phyloP scores from a whole-genome alignment of 805 yeast genomes.

The Cyberlindnera euphorbiae region DNA sequence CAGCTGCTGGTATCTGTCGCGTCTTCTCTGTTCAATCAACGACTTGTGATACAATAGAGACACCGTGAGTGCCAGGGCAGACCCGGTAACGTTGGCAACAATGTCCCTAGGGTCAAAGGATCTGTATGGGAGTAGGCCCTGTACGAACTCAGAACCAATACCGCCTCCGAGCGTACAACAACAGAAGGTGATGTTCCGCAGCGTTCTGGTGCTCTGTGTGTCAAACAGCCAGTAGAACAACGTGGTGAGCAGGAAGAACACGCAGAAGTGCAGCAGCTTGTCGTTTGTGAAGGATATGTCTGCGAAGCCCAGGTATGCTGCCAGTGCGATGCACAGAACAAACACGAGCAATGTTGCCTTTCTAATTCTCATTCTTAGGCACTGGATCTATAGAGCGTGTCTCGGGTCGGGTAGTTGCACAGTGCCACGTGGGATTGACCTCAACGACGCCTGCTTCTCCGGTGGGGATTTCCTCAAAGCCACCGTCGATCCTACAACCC shows the following conservation, averaged over 20 bases:
- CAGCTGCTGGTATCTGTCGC: conserved; percentile 21
- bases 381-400: no score
- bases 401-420: no score
- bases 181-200: conserved; percentile 32
- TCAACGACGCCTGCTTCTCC: no score
- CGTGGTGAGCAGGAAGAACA: conserved; percentile 42
- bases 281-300: conserved; percentile 43
- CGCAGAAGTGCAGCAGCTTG: conserved; percentile 44
- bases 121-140: conserved; percentile 41
- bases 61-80: conserved; percentile 13
- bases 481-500: no score
- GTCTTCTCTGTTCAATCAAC: conserved; percentile 20
- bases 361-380: conserved; percentile 19
- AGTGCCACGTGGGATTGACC: no score
- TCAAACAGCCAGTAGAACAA: conserved; percentile 45
- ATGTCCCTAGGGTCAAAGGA: conserved; percentile 49
- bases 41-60: conserved; percentile 21
- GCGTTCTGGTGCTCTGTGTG: conserved; percentile 28
- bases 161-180: conserved; percentile 45
- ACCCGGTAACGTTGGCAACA: conserved; percentile 30
- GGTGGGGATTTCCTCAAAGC: no score
- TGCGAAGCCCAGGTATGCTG: conserved; percentile 26
- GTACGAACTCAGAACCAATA: conserved; percentile 47
- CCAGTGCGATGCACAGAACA: conserved; percentile 29
- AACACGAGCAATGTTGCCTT: conserved; percentile 32